Conservation (phyloP, 2,329 filamentous ascomycete species). For the Bipolaris victoriae region DNA sequence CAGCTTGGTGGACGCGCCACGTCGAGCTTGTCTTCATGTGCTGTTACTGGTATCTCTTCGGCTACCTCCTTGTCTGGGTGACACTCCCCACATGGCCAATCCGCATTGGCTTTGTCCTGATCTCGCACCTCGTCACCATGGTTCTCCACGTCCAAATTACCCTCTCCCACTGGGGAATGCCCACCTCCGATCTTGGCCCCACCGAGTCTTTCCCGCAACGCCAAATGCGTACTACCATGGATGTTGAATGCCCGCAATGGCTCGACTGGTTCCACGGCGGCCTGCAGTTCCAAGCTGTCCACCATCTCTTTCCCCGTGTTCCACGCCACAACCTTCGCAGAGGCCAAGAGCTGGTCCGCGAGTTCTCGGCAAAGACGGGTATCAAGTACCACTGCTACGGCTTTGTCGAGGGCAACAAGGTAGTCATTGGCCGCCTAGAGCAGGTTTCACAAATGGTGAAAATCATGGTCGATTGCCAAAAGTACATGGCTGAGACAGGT, state of each 20-base stretch:
- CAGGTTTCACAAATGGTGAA: conserved; percentile 81
- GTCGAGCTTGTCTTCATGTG: conserved; percentile 77
- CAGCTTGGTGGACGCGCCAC: conserved; percentile 82
- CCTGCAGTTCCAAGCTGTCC: conserved; percentile 86
- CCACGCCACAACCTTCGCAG: conserved; percentile 82
- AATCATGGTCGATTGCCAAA: conserved; percentile 52
- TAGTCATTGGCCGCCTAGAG: conserved; percentile 76
- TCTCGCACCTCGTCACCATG: conserved; percentile 81
- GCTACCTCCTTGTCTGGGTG: conserved; percentile 78
- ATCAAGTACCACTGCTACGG: conserved; percentile 87
- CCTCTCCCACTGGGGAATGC: conserved; percentile 92
- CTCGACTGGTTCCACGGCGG: conserved; percentile 89
- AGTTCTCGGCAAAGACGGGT: conserved; percentile 81
- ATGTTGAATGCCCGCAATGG: conserved; percentile 85
- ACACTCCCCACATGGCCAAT: conserved; percentile 71
- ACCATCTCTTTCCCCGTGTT: conserved; percentile 83
- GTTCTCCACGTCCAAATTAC: conserved; percentile 90
- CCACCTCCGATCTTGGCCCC: conserved; percentile 81
- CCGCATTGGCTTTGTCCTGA: conserved; percentile 75
- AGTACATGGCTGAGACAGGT: conserved; percentile 48
- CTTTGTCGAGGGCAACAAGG: conserved; percentile 81
- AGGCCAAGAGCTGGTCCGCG: conserved; percentile 75
- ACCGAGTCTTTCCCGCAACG: conserved; percentile 87
- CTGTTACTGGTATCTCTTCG: conserved; percentile 88
- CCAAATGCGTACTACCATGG: conserved; percentile 93